phyloP scores from a whole-genome alignment of 208 protist species.

The Crithidia sp. region DNA sequence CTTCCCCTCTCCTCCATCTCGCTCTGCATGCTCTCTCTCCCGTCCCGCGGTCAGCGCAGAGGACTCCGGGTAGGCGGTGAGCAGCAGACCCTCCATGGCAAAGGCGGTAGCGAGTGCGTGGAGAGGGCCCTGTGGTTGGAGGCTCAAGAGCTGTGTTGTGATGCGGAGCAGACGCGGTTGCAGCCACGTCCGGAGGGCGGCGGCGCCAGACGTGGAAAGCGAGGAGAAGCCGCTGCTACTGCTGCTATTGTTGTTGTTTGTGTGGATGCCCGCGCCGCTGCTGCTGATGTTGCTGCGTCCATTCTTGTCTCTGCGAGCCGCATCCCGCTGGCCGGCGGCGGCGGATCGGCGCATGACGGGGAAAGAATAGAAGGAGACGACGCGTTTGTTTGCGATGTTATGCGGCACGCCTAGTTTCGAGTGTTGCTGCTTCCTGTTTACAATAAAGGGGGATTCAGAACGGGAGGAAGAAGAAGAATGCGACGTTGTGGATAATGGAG shows the following conservation, averaged over 20 bases:
- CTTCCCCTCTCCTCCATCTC: not conserved
- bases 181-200: conserved; percentile 33
- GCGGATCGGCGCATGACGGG: no score
- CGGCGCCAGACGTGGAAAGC: not conserved
- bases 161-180: conserved; percentile 31
- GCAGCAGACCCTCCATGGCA: conserved; percentile 31
- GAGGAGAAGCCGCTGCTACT: not conserved
- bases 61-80: conserved; percentile 17
- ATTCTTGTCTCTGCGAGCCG: no score
- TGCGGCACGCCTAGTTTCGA: no score
- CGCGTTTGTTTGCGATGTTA: no score
- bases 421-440: no score
- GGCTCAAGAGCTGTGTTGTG: conserved; percentile 31
- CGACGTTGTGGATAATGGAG: no score
- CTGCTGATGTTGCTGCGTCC: no score
- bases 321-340: no score
- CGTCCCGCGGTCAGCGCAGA: not conserved
- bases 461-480: no score
- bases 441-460: no score
- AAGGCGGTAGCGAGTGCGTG: conserved; percentile 37
- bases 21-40: not conserved
- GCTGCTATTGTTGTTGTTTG: conserved; percentile 1
- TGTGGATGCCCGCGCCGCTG: not conserved
- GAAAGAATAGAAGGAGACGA: no score
- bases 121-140: conserved; percentile 41